Base-by-base conservation (phyloP, 2,329 filamentous ascomycete species). In the Cladosporium velox region DNA sequence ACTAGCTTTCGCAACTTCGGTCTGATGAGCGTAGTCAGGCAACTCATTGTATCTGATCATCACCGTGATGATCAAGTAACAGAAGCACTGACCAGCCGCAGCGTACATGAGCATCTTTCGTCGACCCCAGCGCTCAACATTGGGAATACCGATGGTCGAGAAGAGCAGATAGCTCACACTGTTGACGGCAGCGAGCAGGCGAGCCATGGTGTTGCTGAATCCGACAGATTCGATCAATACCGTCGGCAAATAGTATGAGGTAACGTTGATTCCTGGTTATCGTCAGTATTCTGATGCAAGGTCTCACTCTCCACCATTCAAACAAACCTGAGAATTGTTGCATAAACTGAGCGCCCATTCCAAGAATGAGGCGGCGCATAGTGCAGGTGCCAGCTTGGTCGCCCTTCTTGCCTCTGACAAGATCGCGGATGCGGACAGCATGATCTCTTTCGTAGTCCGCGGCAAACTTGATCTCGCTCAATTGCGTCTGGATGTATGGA, bases 51-150 rank as follows among this genome's bases (percentile, higher is more conserved):
- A 81, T 1, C 79, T 74, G 8, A 86, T 76, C n/a, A 82, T 79
- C 15, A 84, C 76, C 0, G 83, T 85, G 70, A 86, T 85, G 68
- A 84, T 75, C 7, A 82, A 67, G 67, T 84, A 86, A 69, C 82
- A 85, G 60, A 85, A 76, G 65, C 78, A 81, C 74, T 86, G 85
- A 1, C 84, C 84, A 1, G 79, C 77, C 0, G 83, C 82, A 1
- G 83, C 82, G 71, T 83, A 87, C 73, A 88, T 81, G 82, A 88
- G 85, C 74, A 88, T 79, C 72, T 86, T 87, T 10, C 86, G 79
- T 5, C 86, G 81, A 21, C 86, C 86, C 68, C 83, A 82, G 71
- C 79, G 75, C 68, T 86, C 84, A 32, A 85, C 79, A 61, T 81
- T 79, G 0, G 79, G 77, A 14, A 84, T 82, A 1, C 78, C 81